Evolutionary conservation across 257 asterid genomes (phyloP).

Genomic region (Przewalskia tangutica): DNA sequence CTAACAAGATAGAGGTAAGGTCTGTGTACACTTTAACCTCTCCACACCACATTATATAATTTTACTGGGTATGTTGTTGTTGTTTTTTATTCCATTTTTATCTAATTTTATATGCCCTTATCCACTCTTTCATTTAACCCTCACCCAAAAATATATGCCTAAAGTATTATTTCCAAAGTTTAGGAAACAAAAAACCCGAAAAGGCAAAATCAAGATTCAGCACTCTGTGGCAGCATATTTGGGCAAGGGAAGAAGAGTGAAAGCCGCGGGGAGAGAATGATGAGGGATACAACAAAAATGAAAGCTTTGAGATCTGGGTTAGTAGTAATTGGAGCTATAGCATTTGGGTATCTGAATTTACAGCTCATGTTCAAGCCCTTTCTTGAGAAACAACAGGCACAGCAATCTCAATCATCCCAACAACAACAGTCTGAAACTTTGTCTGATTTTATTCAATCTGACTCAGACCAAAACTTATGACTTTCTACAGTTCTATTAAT

Average conservation of each 20-base stretch:
- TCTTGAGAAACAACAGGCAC: conserved; percentile 63
- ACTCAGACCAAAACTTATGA: background rate
- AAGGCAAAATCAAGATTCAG: background rate
- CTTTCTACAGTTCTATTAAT: background rate
- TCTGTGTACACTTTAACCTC: too few relatives aligned
- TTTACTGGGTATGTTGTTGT: too few relatives aligned
- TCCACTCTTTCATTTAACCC: too few relatives aligned
- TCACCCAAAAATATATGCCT: background rate
- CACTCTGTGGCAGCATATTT: background rate
- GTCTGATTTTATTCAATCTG: background rate
- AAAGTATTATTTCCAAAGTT: background rate
- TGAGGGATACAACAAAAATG: conserved; percentile 50
- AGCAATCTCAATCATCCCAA: conserved; percentile 20
- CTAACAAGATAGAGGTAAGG: too few relatives aligned
- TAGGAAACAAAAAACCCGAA: background rate
- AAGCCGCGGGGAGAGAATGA: conserved; percentile 11
- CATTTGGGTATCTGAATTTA: conserved; percentile 72
- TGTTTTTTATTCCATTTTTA: too few relatives aligned
- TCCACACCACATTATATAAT: too few relatives aligned
- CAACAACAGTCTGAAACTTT: conserved; percentile 1
- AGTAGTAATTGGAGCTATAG: conserved; percentile 61
- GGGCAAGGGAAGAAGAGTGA: background rate
- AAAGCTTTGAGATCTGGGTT: conserved; percentile 69
- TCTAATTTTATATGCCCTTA: too few relatives aligned
- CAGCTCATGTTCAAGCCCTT: conserved; percentile 76